Percentiles rank a stretch among this genome's conserved stretches.
Evolutionary conservation across 352 stramenopile species (phyloP).

Genomic region (Globisporangium paroecandrum): DNA sequence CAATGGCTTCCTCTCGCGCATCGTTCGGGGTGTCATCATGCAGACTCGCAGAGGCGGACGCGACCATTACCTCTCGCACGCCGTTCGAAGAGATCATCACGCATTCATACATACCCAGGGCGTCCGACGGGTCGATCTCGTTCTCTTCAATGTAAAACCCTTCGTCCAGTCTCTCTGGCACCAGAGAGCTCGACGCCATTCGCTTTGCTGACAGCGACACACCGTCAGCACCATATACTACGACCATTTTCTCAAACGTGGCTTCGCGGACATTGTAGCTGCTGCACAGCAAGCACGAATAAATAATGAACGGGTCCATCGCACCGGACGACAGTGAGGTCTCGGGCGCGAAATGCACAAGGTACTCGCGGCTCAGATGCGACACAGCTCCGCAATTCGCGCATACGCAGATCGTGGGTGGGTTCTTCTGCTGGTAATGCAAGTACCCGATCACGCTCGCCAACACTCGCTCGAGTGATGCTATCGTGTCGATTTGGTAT

Average conservation of each 20-base stretch:
- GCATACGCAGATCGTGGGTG: constrained; percentile 47
- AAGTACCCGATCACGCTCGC: constrained; percentile 39
- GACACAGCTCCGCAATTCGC: constrained; percentile 58
- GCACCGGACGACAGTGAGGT: constrained; percentile 15
- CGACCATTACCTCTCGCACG: constrained; percentile 44
- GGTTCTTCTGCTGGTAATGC: constrained; percentile 38
- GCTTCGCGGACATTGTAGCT: constrained; percentile 73
- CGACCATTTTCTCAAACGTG: constrained; percentile 50
- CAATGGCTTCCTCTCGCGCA: constrained; percentile 45
- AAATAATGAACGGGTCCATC: constrained; percentile 38
- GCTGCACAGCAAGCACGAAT: constrained; percentile 62
- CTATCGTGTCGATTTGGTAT: constrained; percentile 51
- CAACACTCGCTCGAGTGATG: constrained; percentile 39
- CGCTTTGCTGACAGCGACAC: constrained; percentile 37
- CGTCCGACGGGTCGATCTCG: constrained; percentile 26
- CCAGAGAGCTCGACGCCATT: constrained; percentile 25
- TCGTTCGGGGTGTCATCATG: constrained; percentile 32
- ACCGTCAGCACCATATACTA: constrained; percentile 43
- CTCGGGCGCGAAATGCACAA: constrained; percentile 11
- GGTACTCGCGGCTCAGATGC: constrained; percentile 45
- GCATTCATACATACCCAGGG: constrained; percentile 34
- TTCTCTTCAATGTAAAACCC: constrained; percentile 63
- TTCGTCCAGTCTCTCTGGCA: constrained; percentile 32
- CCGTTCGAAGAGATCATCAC: constrained; percentile 51
- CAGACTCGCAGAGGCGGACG: constrained; percentile 8